These are phyloP conservation scores for Hyaloraphidium curvatum DNA, from an alignment of 192 early-diverging fungal species.

Conservation along the genomic window DNA sequence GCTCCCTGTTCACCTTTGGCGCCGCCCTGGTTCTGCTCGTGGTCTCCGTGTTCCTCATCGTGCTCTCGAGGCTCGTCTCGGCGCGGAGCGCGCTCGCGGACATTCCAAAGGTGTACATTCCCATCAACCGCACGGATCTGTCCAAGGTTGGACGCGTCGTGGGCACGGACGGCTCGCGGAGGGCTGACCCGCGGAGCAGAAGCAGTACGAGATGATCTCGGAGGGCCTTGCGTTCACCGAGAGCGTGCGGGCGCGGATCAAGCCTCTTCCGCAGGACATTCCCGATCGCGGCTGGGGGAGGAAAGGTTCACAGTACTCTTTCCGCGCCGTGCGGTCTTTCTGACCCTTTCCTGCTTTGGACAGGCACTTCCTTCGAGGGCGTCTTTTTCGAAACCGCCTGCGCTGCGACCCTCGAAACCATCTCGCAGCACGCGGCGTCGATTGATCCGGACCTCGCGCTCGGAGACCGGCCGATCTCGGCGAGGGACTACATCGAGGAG, in stretches of 20 bases:
- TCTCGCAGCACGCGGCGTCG: neutral
- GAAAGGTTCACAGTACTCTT: neutral
- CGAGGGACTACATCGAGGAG: neutral
- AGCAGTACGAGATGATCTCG: neutral
- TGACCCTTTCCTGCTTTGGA: constrained; percentile 1
- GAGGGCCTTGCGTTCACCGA: constrained; percentile 6
- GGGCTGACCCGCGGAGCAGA: neutral
- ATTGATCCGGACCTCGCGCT: neutral
- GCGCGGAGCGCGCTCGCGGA: constrained; percentile 9
- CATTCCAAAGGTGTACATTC: constrained; percentile 18
- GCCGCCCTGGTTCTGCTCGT: neutral
- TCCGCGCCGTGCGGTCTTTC: constrained; percentile 8
- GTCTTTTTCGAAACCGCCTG: neutral
- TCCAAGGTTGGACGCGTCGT: constrained; percentile 10
- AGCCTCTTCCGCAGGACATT: constrained; percentile 5
- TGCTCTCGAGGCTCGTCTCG: constrained; percentile 11
- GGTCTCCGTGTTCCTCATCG: constrained; percentile 9
- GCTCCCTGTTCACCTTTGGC: constrained; percentile 1
- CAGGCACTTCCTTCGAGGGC: neutral
- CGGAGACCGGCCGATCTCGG: neutral
- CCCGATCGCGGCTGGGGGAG: constrained; percentile 12
- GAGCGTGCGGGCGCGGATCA: constrained; percentile 8
- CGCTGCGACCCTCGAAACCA: neutral
- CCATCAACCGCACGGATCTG: constrained; percentile 17
- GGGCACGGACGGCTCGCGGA: neutral